A percentile compares a stretch with the other conserved stretches of the same genome.
phyloP scores from a whole-genome alignment of 768 basidiomycete genomes.

The Pleurotus sapidus region DNA sequence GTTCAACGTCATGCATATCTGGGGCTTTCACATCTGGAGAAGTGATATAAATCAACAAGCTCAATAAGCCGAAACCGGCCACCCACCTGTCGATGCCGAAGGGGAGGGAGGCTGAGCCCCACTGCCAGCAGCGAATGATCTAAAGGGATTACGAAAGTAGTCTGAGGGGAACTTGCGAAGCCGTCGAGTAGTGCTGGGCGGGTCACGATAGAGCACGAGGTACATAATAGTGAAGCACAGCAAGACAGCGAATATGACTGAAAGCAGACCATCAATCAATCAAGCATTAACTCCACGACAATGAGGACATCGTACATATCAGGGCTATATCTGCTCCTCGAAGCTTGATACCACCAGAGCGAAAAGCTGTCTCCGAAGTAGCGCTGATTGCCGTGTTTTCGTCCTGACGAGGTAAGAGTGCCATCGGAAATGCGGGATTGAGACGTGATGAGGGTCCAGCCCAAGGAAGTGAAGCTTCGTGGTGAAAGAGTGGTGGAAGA shows the following conservation, averaged over 20 bases:
- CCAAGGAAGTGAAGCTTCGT: not conserved
- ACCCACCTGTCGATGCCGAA: not conserved
- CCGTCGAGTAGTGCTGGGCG: not conserved
- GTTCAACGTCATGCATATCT: not conserved
- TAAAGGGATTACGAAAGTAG: too few relatives aligned
- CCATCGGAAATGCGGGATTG: not conserved
- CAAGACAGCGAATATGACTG: slow-evolving; percentile 1
- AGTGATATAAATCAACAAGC: not conserved
- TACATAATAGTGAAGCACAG: slow-evolving; percentile 2
- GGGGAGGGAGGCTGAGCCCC: not conserved
- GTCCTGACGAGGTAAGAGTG: not conserved
- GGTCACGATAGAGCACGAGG: not conserved
- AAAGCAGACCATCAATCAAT: not conserved
- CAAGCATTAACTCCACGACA: not conserved
- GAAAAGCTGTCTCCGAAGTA: not conserved
- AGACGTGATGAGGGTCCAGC: not conserved
- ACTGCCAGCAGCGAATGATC: too few relatives aligned
- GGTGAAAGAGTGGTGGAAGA: not conserved
- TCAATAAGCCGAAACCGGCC: not conserved
- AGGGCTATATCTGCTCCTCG: not conserved
- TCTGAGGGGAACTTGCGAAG: not conserved
- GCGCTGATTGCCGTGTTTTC: not conserved
- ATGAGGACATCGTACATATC: not conserved
- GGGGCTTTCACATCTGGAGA: not conserved
- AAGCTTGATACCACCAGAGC: not conserved